Evolutionary conservation across 2,329 filamentous ascomycete species (phyloP).

Genomic region (Cercospora brassicicola): DNA sequence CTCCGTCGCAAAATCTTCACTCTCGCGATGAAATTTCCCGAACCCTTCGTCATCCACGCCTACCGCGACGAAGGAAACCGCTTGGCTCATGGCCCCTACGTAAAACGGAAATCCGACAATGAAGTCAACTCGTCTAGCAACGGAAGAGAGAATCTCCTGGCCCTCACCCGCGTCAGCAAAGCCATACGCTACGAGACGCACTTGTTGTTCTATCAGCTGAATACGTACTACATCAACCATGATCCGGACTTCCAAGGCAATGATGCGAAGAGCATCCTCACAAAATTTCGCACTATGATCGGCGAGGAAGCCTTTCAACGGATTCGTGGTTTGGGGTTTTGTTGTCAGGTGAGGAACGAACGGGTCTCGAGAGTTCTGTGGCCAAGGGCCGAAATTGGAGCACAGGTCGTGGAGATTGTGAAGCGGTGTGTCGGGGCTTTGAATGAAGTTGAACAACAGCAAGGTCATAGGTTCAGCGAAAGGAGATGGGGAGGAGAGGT

Average conservation of each 20-base stretch:
- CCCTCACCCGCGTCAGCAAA: conserved; percentile 9
- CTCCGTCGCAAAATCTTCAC: conserved; percentile 7
- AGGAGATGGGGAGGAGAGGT: not conserved
- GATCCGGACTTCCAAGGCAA: conserved; percentile 9
- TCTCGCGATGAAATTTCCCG: not conserved
- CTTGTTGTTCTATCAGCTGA: conserved; percentile 13
- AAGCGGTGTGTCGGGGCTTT: not conserved
- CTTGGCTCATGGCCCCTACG: conserved; percentile 4
- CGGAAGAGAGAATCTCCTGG: not conserved
- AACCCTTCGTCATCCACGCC: conserved; percentile 8
- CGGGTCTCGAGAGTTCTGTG: not conserved
- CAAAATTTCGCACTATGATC: conserved; percentile 1
- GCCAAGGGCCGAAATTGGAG: not conserved
- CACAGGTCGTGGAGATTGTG: not conserved
- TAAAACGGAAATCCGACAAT: not conserved
- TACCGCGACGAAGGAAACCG: conserved; percentile 12
- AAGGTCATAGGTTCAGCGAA: not conserved
- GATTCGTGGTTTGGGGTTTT: not conserved
- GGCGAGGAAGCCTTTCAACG: conserved; percentile 1
- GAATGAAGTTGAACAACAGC: not conserved
- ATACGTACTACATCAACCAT: conserved; percentile 10
- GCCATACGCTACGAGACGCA: conserved; percentile 8
- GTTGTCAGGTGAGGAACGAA: not conserved
- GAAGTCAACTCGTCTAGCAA: not conserved
- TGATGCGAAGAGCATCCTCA: not conserved